phyloP scores from a whole-genome alignment of 2,329 filamentous ascomycete species.

The Exophiala aquamarina region DNA sequence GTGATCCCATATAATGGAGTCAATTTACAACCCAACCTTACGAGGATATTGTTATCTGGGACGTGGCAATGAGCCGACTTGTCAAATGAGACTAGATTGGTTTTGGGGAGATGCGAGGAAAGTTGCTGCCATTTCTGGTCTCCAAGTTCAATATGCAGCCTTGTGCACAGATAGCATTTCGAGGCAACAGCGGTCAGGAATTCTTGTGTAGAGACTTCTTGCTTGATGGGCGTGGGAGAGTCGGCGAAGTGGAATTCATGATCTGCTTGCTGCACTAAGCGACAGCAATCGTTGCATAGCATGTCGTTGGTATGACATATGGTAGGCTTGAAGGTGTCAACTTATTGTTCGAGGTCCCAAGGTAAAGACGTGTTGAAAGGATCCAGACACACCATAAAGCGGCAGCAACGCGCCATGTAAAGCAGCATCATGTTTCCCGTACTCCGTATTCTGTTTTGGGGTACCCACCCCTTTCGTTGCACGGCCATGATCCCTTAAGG shows the following conservation, averaged over 20 bases:
- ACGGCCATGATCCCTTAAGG: too few relatives aligned
- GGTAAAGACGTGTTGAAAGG: too few relatives aligned
- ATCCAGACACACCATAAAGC: too few relatives aligned
- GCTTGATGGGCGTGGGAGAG: background rate
- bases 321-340: too few relatives aligned
- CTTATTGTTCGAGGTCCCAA: too few relatives aligned
- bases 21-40: constrained; percentile 15
- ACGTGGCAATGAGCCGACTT: constrained; percentile 7
- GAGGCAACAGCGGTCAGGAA: constrained; percentile 2
- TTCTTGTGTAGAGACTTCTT: constrained; percentile 6
- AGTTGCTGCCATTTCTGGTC: constrained; percentile 13
- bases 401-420: too few relatives aligned
- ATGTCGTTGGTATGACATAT: constrained; percentile 2
- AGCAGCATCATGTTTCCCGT: too few relatives aligned
- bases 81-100: constrained; percentile 13
- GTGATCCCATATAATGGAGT: constrained; percentile 5
- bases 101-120: constrained; percentile 1
- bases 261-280: constrained; percentile 12
- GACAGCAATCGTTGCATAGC: constrained; percentile 21
- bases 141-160: constrained; percentile 12
- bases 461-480: too few relatives aligned
- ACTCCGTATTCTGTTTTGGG: too few relatives aligned
- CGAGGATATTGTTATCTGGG: background rate
- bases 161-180: constrained; percentile 16
- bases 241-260: background rate